Evolutionary conservation across 139 green algal species (phyloP).

Genomic region (Chlorella sp.): DNA sequence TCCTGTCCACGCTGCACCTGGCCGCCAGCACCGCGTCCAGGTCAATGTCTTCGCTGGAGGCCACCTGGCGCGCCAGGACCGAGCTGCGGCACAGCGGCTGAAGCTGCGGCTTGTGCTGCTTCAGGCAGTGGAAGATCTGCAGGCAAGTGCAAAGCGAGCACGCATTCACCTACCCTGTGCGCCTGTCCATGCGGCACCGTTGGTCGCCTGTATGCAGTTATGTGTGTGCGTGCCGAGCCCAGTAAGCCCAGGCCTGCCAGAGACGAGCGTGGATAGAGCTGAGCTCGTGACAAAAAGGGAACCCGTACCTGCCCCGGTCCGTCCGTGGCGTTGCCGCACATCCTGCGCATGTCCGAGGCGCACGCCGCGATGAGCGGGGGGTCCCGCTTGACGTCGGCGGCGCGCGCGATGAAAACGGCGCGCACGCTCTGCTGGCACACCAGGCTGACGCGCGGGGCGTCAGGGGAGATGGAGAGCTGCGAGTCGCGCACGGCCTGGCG

Average conservation of each 20-base stretch:
- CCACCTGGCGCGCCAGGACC: slow-evolving; percentile 24
- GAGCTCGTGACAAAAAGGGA: background rate
- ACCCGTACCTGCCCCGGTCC: background rate
- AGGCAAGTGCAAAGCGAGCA: background rate
- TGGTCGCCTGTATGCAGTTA: background rate
- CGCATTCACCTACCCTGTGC: no score
- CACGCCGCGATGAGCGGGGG: slow-evolving; percentile 21
- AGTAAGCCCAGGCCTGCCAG: background rate
- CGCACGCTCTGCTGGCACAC: slow-evolving; percentile 4
- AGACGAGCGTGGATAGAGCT: background rate
- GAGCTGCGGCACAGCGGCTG: slow-evolving; percentile 7
- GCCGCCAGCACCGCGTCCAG: slow-evolving; percentile 26
- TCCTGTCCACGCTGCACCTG: slow-evolving; percentile 19
- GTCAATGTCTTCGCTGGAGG: slow-evolving; percentile 22
- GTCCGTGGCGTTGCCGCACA: background rate
- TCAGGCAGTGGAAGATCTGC: slow-evolving; percentile 22
- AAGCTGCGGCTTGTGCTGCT: slow-evolving; percentile 17
- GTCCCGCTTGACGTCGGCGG: slow-evolving; percentile 14
- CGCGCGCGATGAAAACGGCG: slow-evolving; percentile 12
- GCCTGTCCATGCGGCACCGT: background rate
- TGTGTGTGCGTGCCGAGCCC: background rate
- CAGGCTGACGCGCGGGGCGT: background rate
- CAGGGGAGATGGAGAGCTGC: slow-evolving; percentile 24
- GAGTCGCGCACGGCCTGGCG: slow-evolving; percentile 6
- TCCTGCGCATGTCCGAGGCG: slow-evolving; percentile 9